Percentiles rank a stretch among this genome's conserved stretches.
These are phyloP conservation scores for Trametes versicolor DNA, from an alignment of 1,284 basidiomycete species.

Conservation along the genomic window DNA sequence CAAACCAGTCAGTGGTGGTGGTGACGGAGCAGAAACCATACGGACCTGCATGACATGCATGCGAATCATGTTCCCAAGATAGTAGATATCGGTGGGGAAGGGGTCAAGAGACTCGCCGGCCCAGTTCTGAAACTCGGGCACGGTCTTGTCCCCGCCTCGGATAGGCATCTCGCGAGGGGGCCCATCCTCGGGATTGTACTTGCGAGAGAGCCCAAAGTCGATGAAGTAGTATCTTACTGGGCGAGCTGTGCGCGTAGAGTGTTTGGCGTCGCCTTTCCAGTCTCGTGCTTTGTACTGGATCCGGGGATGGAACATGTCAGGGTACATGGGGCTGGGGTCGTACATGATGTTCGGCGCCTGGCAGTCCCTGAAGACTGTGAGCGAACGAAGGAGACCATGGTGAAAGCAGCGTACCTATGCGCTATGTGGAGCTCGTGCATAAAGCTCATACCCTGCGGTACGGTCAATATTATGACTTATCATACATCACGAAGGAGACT, in stretches of 20 bases:
- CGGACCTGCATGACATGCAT: conserved; percentile 32
- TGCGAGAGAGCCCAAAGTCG: conserved; percentile 43
- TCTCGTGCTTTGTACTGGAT: conserved; percentile 26
- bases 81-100: conserved; percentile 30
- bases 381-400: not conserved
- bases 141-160: conserved; percentile 19
- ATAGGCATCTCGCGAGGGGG: conserved; percentile 29
- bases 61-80: conserved; percentile 37
- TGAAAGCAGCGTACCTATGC: conserved; percentile 15
- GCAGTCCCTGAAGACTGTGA: conserved; percentile 46
- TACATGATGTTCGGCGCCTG: conserved; percentile 50
- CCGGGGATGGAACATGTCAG: conserved; percentile 44
- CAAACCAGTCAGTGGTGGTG: not conserved
- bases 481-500: not conserved
- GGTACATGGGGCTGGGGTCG: conserved; percentile 44
- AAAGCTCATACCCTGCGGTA: conserved; percentile 15
- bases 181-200: conserved; percentile 26
- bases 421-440: conserved; percentile 23
- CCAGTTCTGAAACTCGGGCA: conserved; percentile 29
- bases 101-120: conserved; percentile 1
- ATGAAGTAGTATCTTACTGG: conserved; percentile 41
- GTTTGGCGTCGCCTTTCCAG: conserved; percentile 32
- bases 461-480: conserved; percentile 28
- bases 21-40: not conserved
- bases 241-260: conserved; percentile 40